Percentiles rank a stretch among this genome's conserved stretches.
Conservation (phyloP, 306 rosid genomes). For the Lupinus albus region DNA sequence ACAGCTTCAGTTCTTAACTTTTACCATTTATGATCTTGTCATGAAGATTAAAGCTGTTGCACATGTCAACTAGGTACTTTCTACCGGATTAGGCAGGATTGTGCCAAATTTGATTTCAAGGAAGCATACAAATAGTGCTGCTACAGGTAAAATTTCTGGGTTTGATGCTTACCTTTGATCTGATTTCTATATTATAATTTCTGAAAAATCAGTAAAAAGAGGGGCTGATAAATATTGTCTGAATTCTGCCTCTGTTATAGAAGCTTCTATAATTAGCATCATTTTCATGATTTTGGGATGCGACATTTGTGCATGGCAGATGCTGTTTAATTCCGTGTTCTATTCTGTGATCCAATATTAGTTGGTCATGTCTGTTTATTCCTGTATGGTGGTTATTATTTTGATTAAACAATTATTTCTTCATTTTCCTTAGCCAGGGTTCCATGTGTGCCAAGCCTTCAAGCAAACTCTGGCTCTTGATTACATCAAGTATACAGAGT, state of each 20-base stretch:
- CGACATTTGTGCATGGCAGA: neutral
- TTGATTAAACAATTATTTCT: slow-evolving; percentile 1
- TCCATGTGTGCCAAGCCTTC: slow-evolving; percentile 20
- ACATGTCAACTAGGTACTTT: slow-evolving; percentile 72
- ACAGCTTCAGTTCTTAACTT: slow-evolving; percentile 39
- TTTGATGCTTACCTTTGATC: slow-evolving; percentile 11
- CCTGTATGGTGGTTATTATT: neutral
- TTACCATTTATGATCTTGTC: slow-evolving; percentile 27
- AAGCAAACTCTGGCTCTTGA: slow-evolving; percentile 3
- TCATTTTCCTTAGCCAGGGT: neutral
- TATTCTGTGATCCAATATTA: slow-evolving; percentile 4
- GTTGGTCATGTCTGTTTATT: slow-evolving; percentile 22
- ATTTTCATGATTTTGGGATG: slow-evolving; percentile 6
- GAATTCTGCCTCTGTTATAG: slow-evolving; percentile 3
- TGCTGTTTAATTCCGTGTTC: neutral
- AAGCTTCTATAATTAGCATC: neutral
- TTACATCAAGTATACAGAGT: neutral
- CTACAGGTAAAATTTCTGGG: slow-evolving; percentile 70
- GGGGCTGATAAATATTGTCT: neutral
- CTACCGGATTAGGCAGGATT: slow-evolving; percentile 95
- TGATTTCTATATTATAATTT: slow-evolving; percentile 8
- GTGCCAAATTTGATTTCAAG: slow-evolving; percentile 98
- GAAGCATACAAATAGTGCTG: slow-evolving; percentile 98
- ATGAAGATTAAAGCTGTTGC: slow-evolving; percentile 47
- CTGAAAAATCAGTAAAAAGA: neutral